These are phyloP conservation scores for Hygrophorus russula DNA, from an alignment of 768 basidiomycete species.

Conservation along the genomic window DNA sequence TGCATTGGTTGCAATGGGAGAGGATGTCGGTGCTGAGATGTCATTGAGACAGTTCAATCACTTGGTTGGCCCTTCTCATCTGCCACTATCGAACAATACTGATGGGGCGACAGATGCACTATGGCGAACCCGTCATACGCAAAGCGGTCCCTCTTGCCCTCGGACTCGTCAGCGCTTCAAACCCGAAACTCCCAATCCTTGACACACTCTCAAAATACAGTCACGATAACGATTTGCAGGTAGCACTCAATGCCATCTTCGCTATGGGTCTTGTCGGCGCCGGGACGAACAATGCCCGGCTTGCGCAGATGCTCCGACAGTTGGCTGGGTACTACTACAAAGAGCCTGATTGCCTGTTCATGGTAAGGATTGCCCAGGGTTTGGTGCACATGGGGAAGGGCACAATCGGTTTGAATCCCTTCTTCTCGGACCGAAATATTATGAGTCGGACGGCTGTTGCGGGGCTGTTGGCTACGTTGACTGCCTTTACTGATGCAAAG, in stretches of 20 bases:
- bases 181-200: slow-evolving; percentile 87
- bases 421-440: slow-evolving; percentile 86
- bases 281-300: slow-evolving; percentile 95
- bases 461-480: slow-evolving; percentile 77
- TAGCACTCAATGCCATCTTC: slow-evolving; percentile 94
- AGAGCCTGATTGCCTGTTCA: slow-evolving; percentile 93
- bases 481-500: slow-evolving; percentile 91
- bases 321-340: slow-evolving; percentile 98
- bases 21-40: slow-evolving; percentile 97
- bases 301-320: slow-evolving; percentile 96
- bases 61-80: slow-evolving; percentile 42
- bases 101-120: slow-evolving; percentile 70
- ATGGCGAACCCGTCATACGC: slow-evolving; percentile 87
- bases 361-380: slow-evolving; percentile 92
- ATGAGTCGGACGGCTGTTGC: slow-evolving; percentile 86
- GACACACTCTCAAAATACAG: slow-evolving; percentile 98
- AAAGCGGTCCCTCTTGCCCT: slow-evolving; percentile 92
- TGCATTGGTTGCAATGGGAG: slow-evolving; percentile 93
- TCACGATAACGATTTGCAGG: slow-evolving; percentile 95
- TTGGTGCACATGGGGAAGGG: slow-evolving; percentile 99
- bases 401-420: slow-evolving; percentile 92
- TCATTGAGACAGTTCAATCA: slow-evolving; percentile 96
- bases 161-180: slow-evolving; percentile 89
- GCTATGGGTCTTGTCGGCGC: slow-evolving; percentile 98
- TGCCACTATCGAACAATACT: background rate